Conservation (phyloP, 768 basidiomycete genomes). For the Pisolithus microcarpus region DNA sequence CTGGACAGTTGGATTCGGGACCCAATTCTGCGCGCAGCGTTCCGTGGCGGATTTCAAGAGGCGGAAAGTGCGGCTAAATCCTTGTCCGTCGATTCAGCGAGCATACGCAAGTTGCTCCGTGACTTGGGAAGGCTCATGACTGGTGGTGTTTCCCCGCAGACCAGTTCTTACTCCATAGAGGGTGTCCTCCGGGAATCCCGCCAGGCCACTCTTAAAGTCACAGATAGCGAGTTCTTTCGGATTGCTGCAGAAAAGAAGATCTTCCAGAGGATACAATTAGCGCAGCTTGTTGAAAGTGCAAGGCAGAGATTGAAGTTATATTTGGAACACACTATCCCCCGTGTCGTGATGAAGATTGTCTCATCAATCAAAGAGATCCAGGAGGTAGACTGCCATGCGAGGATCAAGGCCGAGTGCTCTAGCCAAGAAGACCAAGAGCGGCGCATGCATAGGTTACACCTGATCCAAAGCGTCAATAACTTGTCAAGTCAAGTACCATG, state of each 20-base stretch:
- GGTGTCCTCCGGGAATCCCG: conserved; percentile 1
- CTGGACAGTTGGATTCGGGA: not conserved
- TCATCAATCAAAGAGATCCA: conserved; percentile 9
- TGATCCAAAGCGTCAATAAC: conserved; percentile 18
- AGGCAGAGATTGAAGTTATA: not conserved
- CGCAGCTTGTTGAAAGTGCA: not conserved
- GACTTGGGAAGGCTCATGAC: not conserved
- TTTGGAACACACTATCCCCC: not conserved
- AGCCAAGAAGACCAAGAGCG: conserved; percentile 6
- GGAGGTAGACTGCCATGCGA: not conserved
- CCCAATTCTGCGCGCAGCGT: conserved; percentile 1
- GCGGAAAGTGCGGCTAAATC: not conserved
- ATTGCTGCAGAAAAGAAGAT: conserved; percentile 1
- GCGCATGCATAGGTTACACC: conserved; percentile 3
- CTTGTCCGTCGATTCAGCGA: not conserved
- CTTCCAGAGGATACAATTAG: not conserved
- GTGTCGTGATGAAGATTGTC: conserved; percentile 4
- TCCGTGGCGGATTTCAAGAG: conserved; percentile 3
- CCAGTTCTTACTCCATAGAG: not conserved
- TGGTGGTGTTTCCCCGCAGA: not conserved
- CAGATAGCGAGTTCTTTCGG: conserved; percentile 12
- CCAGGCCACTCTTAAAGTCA: not conserved
- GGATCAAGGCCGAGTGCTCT: not conserved
- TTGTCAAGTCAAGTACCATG: not conserved
- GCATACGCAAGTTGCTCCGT: not conserved